Evolutionary conservation across 2,329 filamentous ascomycete species (phyloP), one percentile per base, ranked within the genome.

Genomic region (Nemania sp.): DNA sequence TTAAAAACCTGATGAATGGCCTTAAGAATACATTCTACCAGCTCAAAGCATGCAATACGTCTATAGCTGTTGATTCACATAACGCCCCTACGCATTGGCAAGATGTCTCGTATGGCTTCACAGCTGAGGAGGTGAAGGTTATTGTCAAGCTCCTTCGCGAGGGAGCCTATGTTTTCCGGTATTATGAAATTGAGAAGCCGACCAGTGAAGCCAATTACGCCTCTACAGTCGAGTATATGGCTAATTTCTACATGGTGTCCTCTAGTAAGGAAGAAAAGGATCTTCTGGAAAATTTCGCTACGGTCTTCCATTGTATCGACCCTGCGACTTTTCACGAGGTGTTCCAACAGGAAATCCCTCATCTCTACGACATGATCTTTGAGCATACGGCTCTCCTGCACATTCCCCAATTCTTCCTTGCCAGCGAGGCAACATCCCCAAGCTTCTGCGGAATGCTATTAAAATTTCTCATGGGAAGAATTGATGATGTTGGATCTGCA

Each of bases 271-370:
- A 99, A 77, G 97, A 99, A 80, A 99, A 99, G 79, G 96, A 99
- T 62, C 86, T 99, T 8, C 86, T 99, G 6, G 97, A 99, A 83
- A 97, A 93, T 2, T 99, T 99, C 79, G 96, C 95, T 1, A 98
- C 96, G 0, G 94, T 99, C 29, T 99, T 99, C 78, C 96, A 99
- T 78, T 97, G 95, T 80, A 96, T 99, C 71, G 96, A 99, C 77
- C 96, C 96, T 1, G 96, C 97, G 11, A 98, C 95, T 0, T 99
- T 99, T 78, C 94, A 99, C 76, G 96, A 99, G 82, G 94, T 99
- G 47, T 99, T 99, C 79, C 93, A 97, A 78, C 93, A 94, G 68
- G 96, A 98, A 82, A 98, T 99, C 68, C 95, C 95, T 43, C 93
- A 93, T 79, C 88, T 99, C 43, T 98, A 99, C 79, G 92, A 97